Evolutionary conservation across 768 basidiomycete species (phyloP).

Genomic region (Cystobasidium onofrii): DNA sequence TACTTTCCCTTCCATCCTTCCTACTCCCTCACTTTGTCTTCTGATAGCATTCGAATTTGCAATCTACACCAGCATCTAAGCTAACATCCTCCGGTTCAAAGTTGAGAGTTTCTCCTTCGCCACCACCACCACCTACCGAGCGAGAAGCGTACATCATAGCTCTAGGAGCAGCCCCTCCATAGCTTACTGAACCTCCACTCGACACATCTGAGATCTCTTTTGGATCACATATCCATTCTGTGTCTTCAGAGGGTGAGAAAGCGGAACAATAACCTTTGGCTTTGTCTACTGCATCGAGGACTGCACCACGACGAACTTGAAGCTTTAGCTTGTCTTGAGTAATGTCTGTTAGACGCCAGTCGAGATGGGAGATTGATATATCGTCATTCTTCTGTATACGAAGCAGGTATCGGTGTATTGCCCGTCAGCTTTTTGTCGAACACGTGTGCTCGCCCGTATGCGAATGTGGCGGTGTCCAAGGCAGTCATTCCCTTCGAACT

Average conservation of each 20-base stretch:
- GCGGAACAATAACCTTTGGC: not conserved
- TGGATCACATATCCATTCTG: not conserved
- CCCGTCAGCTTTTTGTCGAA: not conserved
- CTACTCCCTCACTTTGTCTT: not conserved
- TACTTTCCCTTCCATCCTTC: no score
- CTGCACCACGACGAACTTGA: not conserved
- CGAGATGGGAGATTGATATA: not conserved
- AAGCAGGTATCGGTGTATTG: no score
- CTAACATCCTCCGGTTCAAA: constrained; percentile 16
- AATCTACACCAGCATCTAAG: not conserved
- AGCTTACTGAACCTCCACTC: not conserved
- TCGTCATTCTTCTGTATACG: constrained; percentile 7
- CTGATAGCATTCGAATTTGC: constrained; percentile 6
- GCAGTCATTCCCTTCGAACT: not conserved
- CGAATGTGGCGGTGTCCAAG: not conserved
- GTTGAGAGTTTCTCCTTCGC: not conserved
- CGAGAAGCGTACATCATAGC: not conserved
- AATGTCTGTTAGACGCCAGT: not conserved
- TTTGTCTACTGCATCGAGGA: not conserved
- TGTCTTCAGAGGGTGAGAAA: not conserved
- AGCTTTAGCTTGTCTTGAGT: not conserved
- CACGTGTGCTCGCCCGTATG: not conserved
- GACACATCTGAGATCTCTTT: not conserved
- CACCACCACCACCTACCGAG: not conserved
- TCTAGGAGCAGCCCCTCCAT: not conserved